A percentile compares a stretch with the other conserved stretches of the same genome.
phyloP scores from a whole-genome alignment of 495 filamentous ascomycete genomes.

The Extremus antarcticus region DNA sequence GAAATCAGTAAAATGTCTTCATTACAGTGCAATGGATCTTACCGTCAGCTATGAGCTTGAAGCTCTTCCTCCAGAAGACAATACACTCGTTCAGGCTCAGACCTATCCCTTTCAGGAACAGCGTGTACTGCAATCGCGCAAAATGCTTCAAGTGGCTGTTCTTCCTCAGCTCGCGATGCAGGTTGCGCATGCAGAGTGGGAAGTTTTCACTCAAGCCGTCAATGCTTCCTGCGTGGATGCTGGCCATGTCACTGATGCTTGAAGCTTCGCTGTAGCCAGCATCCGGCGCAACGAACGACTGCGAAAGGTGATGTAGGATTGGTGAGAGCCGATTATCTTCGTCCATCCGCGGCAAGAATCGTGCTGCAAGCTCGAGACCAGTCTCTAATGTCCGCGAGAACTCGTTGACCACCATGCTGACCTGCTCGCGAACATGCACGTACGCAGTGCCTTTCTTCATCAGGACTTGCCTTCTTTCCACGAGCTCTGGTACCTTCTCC shows the following conservation, averaged over 20 bases:
- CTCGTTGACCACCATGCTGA: conserved; percentile 78
- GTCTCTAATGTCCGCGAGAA: conserved; percentile 68
- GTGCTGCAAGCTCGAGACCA: conserved; percentile 74
- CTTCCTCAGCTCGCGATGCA: conserved; percentile 72
- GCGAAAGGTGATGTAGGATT: conserved; percentile 82
- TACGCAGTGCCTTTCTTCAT: conserved; percentile 77
- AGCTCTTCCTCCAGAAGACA: conserved; percentile 82
- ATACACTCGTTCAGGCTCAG: conserved; percentile 83
- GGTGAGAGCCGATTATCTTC: conserved; percentile 94
- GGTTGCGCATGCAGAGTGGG: conserved; percentile 85
- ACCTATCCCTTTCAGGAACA: conserved; percentile 96
- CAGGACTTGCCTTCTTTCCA: conserved; percentile 68
- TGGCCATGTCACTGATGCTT: conserved; percentile 44
- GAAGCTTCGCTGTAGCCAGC: conserved; percentile 56
- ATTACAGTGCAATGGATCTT: conserved; percentile 40
- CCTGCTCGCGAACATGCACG: conserved; percentile 75
- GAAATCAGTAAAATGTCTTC: background rate
- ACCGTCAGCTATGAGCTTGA: conserved; percentile 79
- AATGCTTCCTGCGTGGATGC: conserved; percentile 66
- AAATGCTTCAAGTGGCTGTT: conserved; percentile 87
- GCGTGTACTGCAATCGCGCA: conserved; percentile 86
- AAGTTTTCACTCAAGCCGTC: conserved; percentile 78
- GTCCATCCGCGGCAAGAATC: conserved; percentile 82
- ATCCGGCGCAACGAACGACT: conserved; percentile 87
- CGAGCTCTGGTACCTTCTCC: conserved; percentile 80